Evolutionary conservation across 2,329 filamentous ascomycete genomes (phyloP), one percentile per base, ranked within the genome.

Genomic region (Teratosphaeria viscida): DNA sequence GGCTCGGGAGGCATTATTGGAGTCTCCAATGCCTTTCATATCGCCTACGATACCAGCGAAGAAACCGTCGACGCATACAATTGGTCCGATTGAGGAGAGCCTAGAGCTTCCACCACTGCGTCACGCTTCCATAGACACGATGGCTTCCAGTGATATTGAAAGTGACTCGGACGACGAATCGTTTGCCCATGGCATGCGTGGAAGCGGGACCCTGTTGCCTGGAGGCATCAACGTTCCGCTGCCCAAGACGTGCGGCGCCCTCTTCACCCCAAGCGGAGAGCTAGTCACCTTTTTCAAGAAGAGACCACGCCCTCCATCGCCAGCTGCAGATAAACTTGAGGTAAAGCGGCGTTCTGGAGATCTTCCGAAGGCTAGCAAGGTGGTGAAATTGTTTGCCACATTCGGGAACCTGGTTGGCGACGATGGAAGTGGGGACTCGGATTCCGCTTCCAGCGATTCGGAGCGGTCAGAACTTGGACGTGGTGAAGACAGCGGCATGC

Each of bases 181-280:
- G 65, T 96, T 71, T 57, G 66, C 64, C 12, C 64, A 66, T 7
- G 63, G 63, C 23, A 78, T 79, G 63, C 59, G 65, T 62, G 78
- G 73, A 32, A 77, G 80, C 60, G 80, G 81, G 59, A 72, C 79
- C 23, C 76, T 83, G 62, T 75, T 80, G 29, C 82, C 82, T 79
- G 72, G 84, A 75, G 85, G 85, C 70, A 79, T 83, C 56, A 85
- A 85, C 67, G 82, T 87, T 3, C 85, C 85, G 5, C 72, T 85
- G 57, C 82, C 83, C 16, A 84, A 82, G 68, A 79, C 77, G 73
- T 75, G 79, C 66, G 81, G 83, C 61, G 83, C 81, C 8, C 67
- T 80, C 8, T 86, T 84, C 78, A 79, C 78, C 16, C 75, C 76
- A 37, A 79, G 80, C 67, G 84, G 83, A 37, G 79, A 79, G 53